Evolutionary conservation across 805 yeast genomes (phyloP).

Genomic region (Ogataea paraovalis): DNA sequence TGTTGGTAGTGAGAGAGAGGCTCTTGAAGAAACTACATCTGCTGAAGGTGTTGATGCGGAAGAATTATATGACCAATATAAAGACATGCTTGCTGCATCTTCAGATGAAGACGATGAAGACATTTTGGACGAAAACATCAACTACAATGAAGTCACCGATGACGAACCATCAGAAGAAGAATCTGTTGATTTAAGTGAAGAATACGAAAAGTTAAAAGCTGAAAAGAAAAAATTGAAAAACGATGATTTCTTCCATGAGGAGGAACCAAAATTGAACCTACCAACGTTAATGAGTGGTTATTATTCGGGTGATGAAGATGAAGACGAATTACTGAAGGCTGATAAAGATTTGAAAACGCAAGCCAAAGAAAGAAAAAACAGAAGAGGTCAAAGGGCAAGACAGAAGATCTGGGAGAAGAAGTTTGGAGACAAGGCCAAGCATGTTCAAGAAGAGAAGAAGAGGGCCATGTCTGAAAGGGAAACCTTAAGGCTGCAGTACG

Average conservation of each 20-base stretch:
- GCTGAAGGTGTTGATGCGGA: conserved; percentile 15
- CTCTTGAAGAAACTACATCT: too few relatives aligned
- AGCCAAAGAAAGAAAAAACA: conserved; percentile 64
- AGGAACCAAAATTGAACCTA: conserved; percentile 25
- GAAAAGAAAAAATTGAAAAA: conserved; percentile 33
- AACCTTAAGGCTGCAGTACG: conserved; percentile 59
- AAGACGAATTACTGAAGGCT: conserved; percentile 39
- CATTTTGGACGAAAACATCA: conserved; percentile 25
- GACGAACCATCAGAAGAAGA: conserved; percentile 47
- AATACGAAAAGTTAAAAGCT: conserved; percentile 51
- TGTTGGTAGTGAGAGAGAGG: conserved; percentile 10
- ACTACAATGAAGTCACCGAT: conserved; percentile 63
- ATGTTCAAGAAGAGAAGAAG: conserved; percentile 63
- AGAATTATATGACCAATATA: conserved; percentile 22
- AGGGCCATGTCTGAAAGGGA: conserved; percentile 53
- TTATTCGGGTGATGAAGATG: conserved; percentile 74
- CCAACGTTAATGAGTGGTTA: conserved; percentile 81
- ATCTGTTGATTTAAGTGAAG: conserved; percentile 5
- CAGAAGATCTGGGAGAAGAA: conserved; percentile 95
- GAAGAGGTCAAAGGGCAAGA: conserved; percentile 97
- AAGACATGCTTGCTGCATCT: conserved; percentile 37
- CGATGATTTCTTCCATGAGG: conserved; percentile 40
- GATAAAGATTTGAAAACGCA: conserved; percentile 46
- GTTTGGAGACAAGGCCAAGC: conserved; percentile 81
- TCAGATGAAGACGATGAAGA: conserved; percentile 36